Evolutionary conservation across 805 yeast species (phyloP), one percentile per base, ranked within the genome.

Genomic region (Wickerhamiella brachini): DNA sequence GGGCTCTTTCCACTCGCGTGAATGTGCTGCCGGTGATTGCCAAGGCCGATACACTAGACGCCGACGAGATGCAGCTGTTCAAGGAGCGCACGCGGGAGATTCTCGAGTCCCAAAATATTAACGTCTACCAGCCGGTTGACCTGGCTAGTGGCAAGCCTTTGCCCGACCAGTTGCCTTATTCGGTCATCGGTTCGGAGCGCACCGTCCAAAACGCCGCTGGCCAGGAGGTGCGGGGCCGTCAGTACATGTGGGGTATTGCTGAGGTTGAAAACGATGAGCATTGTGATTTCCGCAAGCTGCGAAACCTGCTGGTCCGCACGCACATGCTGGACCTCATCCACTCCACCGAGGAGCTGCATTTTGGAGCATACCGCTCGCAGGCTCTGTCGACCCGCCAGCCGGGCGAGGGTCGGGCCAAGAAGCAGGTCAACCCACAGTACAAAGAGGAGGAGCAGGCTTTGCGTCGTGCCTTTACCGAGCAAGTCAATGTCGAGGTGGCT

Each of bases 371-470:
- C 67, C 76, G 95, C 45, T 63, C 70, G 20, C 72, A 72, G 45
- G 76, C 82, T 60, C 70, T 84, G 68, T 71, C 68, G 49, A 70
- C 76, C 10, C 70, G 85, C 37, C 59, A 64, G 58, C 63, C 65
- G 41, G 73, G 73, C 47, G 71, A 67, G 61, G 57, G 64, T 39
- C 60, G 69, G 31, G 64, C 59, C 59, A 62, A 59, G 54, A 62
- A 62, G 47, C 58, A 62, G 39, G 87, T 76, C 62, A 89, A 93
- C 68, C 97, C 97, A 48, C 84, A 86, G 69, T 93, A 85, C 73
- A 83, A 88, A 68, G 97, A 93, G 69, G 97, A 90, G 68, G 98
- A 93, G 69, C 93, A 86, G 66, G 83, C 89, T 34, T 75, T 93
- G 65, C 87, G 93, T 77, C 83, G 85, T 70, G 85, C 85, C 68